Base-by-base conservation (phyloP, 2,329 filamentous ascomycete genomes). In the Akanthomyces dipterigenus region DNA sequence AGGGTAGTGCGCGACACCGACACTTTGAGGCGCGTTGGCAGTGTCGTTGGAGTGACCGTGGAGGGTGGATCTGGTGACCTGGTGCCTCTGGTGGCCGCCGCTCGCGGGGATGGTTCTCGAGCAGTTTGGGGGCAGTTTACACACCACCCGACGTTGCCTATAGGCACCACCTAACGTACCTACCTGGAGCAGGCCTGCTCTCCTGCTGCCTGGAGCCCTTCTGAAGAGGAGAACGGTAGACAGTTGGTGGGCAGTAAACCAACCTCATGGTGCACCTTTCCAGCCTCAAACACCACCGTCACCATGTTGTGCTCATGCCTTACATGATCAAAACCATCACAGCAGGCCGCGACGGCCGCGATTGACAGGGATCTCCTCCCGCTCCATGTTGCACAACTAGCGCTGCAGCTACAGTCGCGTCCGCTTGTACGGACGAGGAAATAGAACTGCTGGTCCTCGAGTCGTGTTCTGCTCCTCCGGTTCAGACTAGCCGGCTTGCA, bases 351-450 rank as follows among this genome's bases (percentile, higher is more conserved):
- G 24, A 49, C 46, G 8, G 20, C 20, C 42, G 22, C 42, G 46
- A 49, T 22, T 22, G 55, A 50, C 55, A 58, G 55, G 55, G 55
- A 50, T 58, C 55, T 45, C 55, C 55, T 58, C 55, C 55, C 55
- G 55, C 45, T 58, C 55, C 55, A 50, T 58, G 55, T 50, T 45
- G 34, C 55, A 58, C 55, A 50, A 34, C 55, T 50, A 50, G 24
- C 45, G 34, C 43, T 28, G 43, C 55, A 40, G 24, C 55, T 40
- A 5, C 54, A 36, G 54, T 55, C 40, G 40, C 40, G 54, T 34
- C 54, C 40, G 26, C 54, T 55, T 55, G 51, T 40, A 22, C 51
- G 14, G 36, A 45, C 22, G 16, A 42, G 55, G 46, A 58, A 58
- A 58, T 50, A 38, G 42, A 58, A 20, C 31, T 50, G 55, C 43